Base-by-base conservation (phyloP, 805 yeast genomes). In the Zygoascus ofunaensis region DNA sequence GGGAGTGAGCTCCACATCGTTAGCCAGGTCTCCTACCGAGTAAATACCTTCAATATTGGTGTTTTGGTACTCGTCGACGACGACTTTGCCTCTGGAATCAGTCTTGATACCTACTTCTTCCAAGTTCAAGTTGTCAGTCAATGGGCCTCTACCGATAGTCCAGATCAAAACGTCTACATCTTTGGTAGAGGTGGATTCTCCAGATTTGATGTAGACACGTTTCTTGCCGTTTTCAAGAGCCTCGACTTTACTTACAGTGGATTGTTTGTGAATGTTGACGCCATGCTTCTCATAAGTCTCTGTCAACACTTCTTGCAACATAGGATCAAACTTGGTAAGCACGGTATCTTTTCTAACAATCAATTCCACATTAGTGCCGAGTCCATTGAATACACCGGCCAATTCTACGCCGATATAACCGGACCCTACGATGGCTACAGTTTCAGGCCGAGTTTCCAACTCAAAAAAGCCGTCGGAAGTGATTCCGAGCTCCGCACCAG, bases 391-490 rank as follows among this genome's bases (percentile, higher is more conserved):
- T 37, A 92, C 87, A 50, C 98, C 98, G 4, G 97, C 83, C 42
- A 92, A 74, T 69, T 92, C 99, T 39, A 87, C 82, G 46, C 95
- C 97, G 61, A 92, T 92, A 68, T 92, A 92, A 37, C 99, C 99
- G 33, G 96, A 96, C 55, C 99, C 99, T 10, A 92, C 95, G 49
- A 92, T 73, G 1, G 94, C 97, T 23, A 90, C 97, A 40, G 80
- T 74, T 65, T 87, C 81, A 42, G 99, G 98, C 66, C 89, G 97
- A 40, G 67, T 59, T 48, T 75, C 80, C 53, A 92, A 70, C 51
- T 75, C 76, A 60, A 92, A 92, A 63, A 92, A 92, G 0, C 95
- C 95, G 62, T 92, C 95, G 18, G 96, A 86, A 43, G 82, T 79
- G 49, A 78, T 80, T 47, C 96, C 97, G 47, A 73, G 70, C 58